These are phyloP conservation scores for Torulaspora delbrueckii DNA, from an alignment of 805 yeast genomes.

Conservation along the genomic window DNA sequence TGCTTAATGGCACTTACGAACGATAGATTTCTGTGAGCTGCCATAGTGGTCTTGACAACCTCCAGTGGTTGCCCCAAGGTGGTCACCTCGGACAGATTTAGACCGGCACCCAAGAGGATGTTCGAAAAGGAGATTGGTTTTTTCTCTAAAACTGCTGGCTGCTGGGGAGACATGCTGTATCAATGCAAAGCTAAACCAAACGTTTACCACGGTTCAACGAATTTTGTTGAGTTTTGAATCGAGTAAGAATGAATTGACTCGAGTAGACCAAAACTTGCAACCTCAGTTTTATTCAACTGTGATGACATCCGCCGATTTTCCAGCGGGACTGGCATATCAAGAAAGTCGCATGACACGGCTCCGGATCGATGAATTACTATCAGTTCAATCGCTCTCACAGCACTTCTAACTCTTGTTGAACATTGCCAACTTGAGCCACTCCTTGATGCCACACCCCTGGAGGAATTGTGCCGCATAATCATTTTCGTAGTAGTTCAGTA, in stretches of 20 bases:
- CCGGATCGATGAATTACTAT: not conserved
- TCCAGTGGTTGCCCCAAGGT: conserved; percentile 96
- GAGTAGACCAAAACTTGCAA: not conserved
- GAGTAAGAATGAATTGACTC: too few species aligned
- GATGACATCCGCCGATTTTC: not conserved
- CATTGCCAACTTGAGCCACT: conserved; percentile 27
- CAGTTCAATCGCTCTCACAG: not conserved
- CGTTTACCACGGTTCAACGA: not conserved
- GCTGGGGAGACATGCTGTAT: conserved; percentile 8
- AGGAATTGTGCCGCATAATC: conserved; percentile 26
- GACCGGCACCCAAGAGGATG: conserved; percentile 87
- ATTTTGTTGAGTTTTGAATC: not conserved
- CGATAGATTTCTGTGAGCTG: conserved; percentile 79
- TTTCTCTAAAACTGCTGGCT: conserved; percentile 47
- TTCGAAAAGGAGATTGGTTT: conserved; percentile 86
- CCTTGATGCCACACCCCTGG: conserved; percentile 26
- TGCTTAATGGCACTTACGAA: conserved; percentile 62
- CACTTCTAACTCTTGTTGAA: conserved; percentile 1
- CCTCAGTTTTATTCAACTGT: not conserved
- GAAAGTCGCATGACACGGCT: not conserved
- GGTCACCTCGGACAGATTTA: conserved; percentile 88
- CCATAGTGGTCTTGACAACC: conserved; percentile 96
- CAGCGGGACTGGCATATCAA: not conserved
- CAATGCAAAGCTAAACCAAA: not conserved
- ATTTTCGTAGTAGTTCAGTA: conserved; percentile 33